These are phyloP conservation scores for Nicotiana knightiana DNA, from an alignment of 257 asterid genomes.

Conservation along the genomic window DNA sequence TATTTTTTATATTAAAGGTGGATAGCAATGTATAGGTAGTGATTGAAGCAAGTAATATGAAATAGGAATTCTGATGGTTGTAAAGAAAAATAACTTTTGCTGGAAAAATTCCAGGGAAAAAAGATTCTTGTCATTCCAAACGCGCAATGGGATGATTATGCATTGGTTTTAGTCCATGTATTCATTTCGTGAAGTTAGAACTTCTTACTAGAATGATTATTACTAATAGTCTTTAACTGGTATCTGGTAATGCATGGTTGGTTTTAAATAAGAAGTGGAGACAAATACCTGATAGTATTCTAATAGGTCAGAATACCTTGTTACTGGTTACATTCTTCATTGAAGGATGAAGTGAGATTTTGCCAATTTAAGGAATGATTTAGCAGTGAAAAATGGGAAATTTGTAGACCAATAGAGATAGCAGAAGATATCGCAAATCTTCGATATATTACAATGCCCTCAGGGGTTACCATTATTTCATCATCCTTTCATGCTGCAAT, in stretches of 20 bases:
- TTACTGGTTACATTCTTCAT: not conserved
- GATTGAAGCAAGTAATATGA: not conserved
- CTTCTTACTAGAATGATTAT: not conserved
- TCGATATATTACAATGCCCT: not conserved
- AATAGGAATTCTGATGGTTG: not conserved
- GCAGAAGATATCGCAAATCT: not conserved
- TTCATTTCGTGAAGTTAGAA: not conserved
- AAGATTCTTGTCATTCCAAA: not conserved
- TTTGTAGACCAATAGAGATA: not conserved
- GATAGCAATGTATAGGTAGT: not conserved
- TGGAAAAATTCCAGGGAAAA: not conserved
- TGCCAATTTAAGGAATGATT: not conserved
- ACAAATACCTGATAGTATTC: not conserved
- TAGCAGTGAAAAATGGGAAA: not conserved
- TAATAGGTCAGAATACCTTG: not conserved
- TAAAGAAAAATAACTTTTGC: not conserved
- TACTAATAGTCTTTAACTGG: not conserved
- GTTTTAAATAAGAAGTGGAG: not conserved
- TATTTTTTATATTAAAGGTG: not conserved
- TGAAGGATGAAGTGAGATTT: not conserved
- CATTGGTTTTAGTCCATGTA: not conserved
- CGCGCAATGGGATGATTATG: not conserved
- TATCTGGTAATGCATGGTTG: not conserved
- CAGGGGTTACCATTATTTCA: not conserved
- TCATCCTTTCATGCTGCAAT: not conserved